Evolutionary conservation across 2,329 filamentous ascomycete species (phyloP).

Genomic region (Pseudocercospora macadamiae): DNA sequence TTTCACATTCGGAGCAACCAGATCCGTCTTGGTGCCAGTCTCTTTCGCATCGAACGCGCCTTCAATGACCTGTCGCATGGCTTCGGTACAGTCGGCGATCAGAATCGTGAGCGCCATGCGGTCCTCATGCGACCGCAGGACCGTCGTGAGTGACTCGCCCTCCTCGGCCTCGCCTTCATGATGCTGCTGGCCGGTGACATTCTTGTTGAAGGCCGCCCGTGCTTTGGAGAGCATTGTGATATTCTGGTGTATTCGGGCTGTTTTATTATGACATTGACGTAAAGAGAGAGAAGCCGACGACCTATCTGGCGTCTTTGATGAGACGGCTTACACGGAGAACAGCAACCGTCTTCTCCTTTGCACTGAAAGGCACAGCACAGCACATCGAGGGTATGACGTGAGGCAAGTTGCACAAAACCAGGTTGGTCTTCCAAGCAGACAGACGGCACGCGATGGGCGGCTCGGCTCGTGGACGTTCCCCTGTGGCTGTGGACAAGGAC

Average conservation of each 20-base stretch:
- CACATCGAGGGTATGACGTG: constrained; percentile 2
- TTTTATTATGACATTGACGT: neutral
- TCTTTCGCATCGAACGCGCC: constrained; percentile 47
- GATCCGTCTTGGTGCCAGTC: constrained; percentile 35
- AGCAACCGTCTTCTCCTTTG: neutral
- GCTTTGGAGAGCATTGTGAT: constrained; percentile 8
- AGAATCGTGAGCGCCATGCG: constrained; percentile 50
- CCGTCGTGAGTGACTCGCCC: constrained; percentile 48
- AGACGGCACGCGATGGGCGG: neutral
- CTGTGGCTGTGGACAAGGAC: neutral
- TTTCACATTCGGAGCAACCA: constrained; percentile 34
- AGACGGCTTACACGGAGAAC: neutral
- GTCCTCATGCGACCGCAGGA: constrained; percentile 47
- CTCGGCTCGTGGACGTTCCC: neutral
- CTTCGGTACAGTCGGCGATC: constrained; percentile 49
- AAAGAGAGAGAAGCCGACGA: neutral
- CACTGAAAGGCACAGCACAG: neutral
- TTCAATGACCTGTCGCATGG: constrained; percentile 49
- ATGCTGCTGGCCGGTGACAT: constrained; percentile 1
- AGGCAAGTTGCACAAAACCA: neutral
- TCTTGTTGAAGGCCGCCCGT: constrained; percentile 11
- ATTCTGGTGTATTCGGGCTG: neutral
- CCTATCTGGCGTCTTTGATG: constrained; percentile 4
- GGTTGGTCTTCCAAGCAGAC: neutral
- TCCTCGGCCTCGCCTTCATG: constrained; percentile 27